phyloP scores from a whole-genome alignment of 768 basidiomycete genomes.

The Crucibulum laeve region DNA sequence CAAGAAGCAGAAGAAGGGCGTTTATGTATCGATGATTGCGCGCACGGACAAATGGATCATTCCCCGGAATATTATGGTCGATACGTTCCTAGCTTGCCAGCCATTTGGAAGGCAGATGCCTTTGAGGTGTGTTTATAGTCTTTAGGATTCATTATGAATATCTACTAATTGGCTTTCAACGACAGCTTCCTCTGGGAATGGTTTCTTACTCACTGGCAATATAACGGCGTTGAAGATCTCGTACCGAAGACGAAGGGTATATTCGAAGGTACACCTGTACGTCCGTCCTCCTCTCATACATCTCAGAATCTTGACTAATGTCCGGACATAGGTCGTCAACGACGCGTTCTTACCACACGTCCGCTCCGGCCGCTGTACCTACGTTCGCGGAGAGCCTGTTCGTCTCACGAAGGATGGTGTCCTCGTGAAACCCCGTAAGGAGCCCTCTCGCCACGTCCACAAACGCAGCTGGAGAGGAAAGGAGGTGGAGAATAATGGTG shows the following conservation, averaged over 20 bases:
- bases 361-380: slow-evolving; percentile 34
- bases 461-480: slow-evolving; percentile 22
- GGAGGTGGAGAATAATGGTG: slow-evolving; percentile 9
- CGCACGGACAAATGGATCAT: slow-evolving; percentile 51
- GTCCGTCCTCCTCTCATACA: slow-evolving; percentile 2
- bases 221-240: slow-evolving; percentile 39
- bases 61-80: slow-evolving; percentile 40
- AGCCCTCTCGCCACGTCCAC: slow-evolving; percentile 31
- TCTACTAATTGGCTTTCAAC: not conserved
- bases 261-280: slow-evolving; percentile 42
- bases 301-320: not conserved
- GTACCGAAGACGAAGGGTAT: slow-evolving; percentile 34
- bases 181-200: slow-evolving; percentile 41
- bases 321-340: slow-evolving; percentile 43
- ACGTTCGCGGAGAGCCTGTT: slow-evolving; percentile 42
- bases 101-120: slow-evolving; percentile 53
- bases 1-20: slow-evolving; percentile 14
- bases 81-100: slow-evolving; percentile 42
- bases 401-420: slow-evolving; percentile 30
- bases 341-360: slow-evolving; percentile 45
- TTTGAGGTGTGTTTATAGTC: slow-evolving; percentile 27
- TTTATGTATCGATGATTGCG: slow-evolving; percentile 32
- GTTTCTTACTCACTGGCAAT: slow-evolving; percentile 38
- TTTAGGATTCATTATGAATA: not conserved
- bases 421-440: slow-evolving; percentile 29